Evolutionary conservation across 305 asterid genomes (phyloP), one percentile per base, ranked within the genome.

Genomic region (Withania somnifera): DNA sequence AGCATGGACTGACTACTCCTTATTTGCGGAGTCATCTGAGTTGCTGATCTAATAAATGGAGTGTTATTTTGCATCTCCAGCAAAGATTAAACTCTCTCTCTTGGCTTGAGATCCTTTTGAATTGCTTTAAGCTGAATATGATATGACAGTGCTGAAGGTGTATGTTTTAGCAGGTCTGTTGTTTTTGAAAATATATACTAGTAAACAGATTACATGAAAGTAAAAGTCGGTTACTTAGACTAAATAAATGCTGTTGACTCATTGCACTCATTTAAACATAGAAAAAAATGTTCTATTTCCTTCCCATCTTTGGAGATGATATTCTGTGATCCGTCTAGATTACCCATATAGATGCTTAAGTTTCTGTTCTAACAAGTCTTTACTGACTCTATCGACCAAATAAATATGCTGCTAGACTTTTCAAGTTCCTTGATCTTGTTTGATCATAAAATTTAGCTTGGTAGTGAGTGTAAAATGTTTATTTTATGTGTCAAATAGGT

Each of bases 401-500:
- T 7, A 26, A 15, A 11, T 28, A 17, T 50, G 80, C 42, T 28
- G 17, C 80, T 75, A 17, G 24, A 28, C 19, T 75, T 28, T 3
- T 28, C 80, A 75, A 75, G 17, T 75, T 47, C 61, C 80, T 28
- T 50, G 5, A 47, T 47, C 28, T 75, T 75, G 63, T 50, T 75
- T 28, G 42, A 17, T 75, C 28, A 6, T 75, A 26, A 1, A n/a
- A 26, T 22, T 50, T 28, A 5, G n/a, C 11, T 75, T 75, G 80
- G n/a, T 50, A 50, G 17, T 28, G 45, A 28, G 80, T 71, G 58
- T 28, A 75, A 1, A 45, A 26, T 75, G 30, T 17, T 5, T 28
- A 75, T 50, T 50, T 75, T 28, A 50, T 50, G 61, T 86, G 80
- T 82, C 82, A 78, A 36, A 82, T 88, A 96, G 99, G 99, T 96